Evolutionary conservation across 202 grass and related monocot genomes (phyloP).

Genomic region (Panicum virgatum): DNA sequence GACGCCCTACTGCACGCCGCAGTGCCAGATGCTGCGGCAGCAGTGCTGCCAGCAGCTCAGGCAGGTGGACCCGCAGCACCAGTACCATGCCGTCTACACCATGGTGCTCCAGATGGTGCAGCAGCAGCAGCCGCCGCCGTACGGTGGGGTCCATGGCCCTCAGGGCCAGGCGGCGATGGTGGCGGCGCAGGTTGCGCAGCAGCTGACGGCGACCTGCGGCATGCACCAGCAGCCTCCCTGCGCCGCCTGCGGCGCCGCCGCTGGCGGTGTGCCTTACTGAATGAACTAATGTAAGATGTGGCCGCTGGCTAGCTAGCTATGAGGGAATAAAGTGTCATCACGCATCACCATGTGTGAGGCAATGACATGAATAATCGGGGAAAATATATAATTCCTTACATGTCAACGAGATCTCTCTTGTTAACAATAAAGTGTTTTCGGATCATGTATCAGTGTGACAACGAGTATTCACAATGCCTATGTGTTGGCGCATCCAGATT

Average conservation of each 20-base stretch:
- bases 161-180: not conserved
- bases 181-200: not conserved
- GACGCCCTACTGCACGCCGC: not conserved
- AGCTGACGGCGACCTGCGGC: not conserved
- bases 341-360: not conserved
- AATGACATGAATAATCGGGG: too few species aligned
- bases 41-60: slow-evolving; percentile 36
- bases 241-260: not conserved
- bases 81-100: not conserved
- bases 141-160: not conserved
- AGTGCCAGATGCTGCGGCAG: slow-evolving; percentile 27
- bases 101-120: not conserved
- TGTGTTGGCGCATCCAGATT: too few species aligned
- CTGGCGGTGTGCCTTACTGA: not conserved
- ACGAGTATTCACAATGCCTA: too few species aligned
- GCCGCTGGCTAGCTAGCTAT: not conserved
- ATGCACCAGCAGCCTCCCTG: not conserved
- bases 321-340: slow-evolving; percentile 2
- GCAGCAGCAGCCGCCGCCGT: not conserved
- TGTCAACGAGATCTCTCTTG: too few species aligned
- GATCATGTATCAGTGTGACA: too few species aligned
- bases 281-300: not conserved
- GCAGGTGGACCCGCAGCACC: not conserved
- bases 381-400: too few species aligned
- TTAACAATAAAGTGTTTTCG: too few species aligned